Percentiles rank a stretch among this genome's conserved stretches.
Conservation (phyloP, 2,329 filamentous ascomycete species). For the Trichoderma aggressivum region DNA sequence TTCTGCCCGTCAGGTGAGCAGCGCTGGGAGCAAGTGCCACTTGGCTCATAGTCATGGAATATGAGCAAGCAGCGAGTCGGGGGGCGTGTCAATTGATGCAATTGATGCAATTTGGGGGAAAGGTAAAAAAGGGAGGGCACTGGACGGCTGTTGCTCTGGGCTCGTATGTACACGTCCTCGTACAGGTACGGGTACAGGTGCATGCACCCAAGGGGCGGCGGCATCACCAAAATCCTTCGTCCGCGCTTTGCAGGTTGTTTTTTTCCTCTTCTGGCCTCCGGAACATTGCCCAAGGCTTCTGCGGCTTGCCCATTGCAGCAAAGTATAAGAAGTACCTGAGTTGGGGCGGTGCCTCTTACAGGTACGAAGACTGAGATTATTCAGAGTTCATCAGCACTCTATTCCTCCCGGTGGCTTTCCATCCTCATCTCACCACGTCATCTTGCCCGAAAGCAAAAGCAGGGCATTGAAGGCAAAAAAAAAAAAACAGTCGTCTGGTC, state of each 20-base stretch:
- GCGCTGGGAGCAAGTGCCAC: conserved; percentile 15
- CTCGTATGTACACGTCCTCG: too few species aligned
- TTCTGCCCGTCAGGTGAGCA: conserved; percentile 21
- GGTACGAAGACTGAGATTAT: neutral
- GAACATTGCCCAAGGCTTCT: neutral
- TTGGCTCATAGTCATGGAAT: neutral
- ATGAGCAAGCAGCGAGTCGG: neutral
- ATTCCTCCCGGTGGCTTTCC: neutral
- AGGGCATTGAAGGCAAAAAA: neutral
- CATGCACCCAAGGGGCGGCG: neutral
- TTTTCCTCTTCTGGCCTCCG: neutral
- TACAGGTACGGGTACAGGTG: neutral
- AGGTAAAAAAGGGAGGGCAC: neutral
- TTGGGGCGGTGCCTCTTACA: neutral
- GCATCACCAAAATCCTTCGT: neutral
- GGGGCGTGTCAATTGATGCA: neutral
- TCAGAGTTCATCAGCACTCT: conserved; percentile 5
- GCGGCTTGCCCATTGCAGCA: neutral
- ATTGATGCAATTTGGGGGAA: neutral
- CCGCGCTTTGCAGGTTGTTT: too few species aligned
- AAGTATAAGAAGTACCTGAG: too few species aligned
- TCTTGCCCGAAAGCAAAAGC: neutral
- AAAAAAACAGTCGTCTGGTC: neutral
- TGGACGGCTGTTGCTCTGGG: neutral
- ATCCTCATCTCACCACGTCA: neutral